Percentiles rank a stretch among this genome's conserved stretches.
phyloP scores from a whole-genome alignment of 1,139 yeast species.

The Debaryomyces sp. region DNA sequence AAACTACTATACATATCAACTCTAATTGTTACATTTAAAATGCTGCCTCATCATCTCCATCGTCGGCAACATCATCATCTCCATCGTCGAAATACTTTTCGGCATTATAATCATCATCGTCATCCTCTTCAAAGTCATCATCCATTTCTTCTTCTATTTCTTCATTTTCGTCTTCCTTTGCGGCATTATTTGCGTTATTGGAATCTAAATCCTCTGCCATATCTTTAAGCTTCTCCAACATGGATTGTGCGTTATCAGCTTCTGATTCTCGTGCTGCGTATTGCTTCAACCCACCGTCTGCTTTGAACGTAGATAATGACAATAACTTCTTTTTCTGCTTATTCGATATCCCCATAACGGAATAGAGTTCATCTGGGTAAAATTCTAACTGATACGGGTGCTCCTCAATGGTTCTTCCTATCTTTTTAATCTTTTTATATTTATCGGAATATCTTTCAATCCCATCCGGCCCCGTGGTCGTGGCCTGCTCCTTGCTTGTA shows the following conservation, averaged over 20 bases:
- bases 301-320: slow-evolving; percentile 50
- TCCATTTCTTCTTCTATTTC: slow-evolving; percentile 54
- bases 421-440: slow-evolving; percentile 69
- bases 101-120: slow-evolving; percentile 64
- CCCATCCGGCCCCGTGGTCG: slow-evolving; percentile 47
- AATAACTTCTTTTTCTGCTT: slow-evolving; percentile 56
- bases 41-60: slow-evolving; percentile 83
- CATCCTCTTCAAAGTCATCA: slow-evolving; percentile 66
- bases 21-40: slow-evolving; percentile 36
- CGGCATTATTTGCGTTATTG: slow-evolving; percentile 33
- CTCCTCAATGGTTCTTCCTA: slow-evolving; percentile 79
- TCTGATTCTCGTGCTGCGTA: slow-evolving; percentile 30
- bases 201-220: slow-evolving; percentile 60
- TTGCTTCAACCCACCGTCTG: slow-evolving; percentile 49
- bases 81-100: slow-evolving; percentile 66
- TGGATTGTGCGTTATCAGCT: slow-evolving; percentile 39
- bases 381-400: slow-evolving; percentile 75
- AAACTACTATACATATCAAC: slow-evolving; percentile 5
- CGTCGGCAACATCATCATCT: slow-evolving; percentile 77
- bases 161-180: slow-evolving; percentile 41
- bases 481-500: slow-evolving; percentile 20
- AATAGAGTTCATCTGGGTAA: slow-evolving; percentile 80
- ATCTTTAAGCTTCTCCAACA: slow-evolving; percentile 61
- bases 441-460: slow-evolving; percentile 74
- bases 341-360: slow-evolving; percentile 70